A percentile compares a stretch with the other conserved stretches of the same genome.
Evolutionary conservation across 768 basidiomycete genomes (phyloP).

Genomic region (Phanerochaete sordida): DNA sequence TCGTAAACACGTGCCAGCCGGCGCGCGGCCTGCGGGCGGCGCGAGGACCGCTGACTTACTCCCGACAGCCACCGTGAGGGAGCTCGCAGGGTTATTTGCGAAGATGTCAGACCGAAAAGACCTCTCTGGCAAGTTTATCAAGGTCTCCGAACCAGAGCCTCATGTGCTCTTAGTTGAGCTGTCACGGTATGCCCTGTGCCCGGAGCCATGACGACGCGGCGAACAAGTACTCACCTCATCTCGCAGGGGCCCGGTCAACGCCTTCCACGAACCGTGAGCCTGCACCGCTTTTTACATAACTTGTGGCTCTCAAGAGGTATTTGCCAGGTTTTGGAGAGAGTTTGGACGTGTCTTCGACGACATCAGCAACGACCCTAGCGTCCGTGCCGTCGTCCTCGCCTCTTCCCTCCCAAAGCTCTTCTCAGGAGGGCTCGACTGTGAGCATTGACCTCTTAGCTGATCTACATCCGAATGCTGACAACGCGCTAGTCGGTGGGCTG

Average conservation of each 20-base stretch:
- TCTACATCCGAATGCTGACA: neutral
- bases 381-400: conserved; percentile 71
- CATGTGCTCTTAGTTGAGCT: conserved; percentile 40
- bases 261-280: conserved; percentile 53
- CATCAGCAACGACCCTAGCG: conserved; percentile 48
- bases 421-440: conserved; percentile 82
- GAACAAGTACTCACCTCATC: neutral
- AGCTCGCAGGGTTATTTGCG: too few relatives aligned
- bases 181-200: conserved; percentile 25
- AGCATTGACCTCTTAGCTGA: conserved; percentile 15
- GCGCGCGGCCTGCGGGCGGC: too few relatives aligned
- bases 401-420: conserved; percentile 71
- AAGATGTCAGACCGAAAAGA: conserved; percentile 2
- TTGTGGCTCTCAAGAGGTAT: neutral
- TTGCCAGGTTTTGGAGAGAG: conserved; percentile 71
- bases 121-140: conserved; percentile 27
- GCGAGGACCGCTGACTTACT: too few relatives aligned
- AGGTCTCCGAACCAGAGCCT: conserved; percentile 31
- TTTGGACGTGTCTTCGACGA: conserved; percentile 59
- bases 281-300: too few relatives aligned
- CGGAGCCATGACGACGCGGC: neutral
- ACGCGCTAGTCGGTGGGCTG: conserved; percentile 26
- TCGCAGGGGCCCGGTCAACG: conserved; percentile 61
- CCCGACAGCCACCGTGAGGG: too few relatives aligned
- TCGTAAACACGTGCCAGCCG: too few relatives aligned